These are phyloP conservation scores for Globisporangium paroecandrum DNA, from an alignment of 352 stramenopile genomes.

Conservation along the genomic window DNA sequence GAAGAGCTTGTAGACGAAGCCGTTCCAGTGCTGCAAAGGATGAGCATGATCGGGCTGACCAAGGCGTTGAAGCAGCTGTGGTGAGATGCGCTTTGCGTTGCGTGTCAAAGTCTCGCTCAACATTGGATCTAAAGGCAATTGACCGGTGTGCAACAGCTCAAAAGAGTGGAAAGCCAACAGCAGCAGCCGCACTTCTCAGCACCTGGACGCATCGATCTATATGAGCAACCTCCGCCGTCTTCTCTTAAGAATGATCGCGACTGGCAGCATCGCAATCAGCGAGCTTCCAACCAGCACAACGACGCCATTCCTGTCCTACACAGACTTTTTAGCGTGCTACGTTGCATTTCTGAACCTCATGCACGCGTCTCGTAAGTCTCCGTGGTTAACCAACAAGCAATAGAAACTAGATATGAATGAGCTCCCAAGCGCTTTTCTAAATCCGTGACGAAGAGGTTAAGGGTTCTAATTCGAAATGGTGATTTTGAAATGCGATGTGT, in stretches of 20 bases:
- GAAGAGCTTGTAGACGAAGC: slow-evolving; percentile 32
- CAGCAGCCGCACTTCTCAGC: background rate
- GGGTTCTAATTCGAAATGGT: background rate
- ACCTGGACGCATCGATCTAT: slow-evolving; percentile 6
- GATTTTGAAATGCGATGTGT: too few relatives aligned
- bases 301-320: slow-evolving; percentile 51
- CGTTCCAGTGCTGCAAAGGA: slow-evolving; percentile 15
- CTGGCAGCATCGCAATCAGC: slow-evolving; percentile 24
- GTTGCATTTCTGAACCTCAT: slow-evolving; percentile 39
- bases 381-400: background rate
- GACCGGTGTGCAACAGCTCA: slow-evolving; percentile 1
- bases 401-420: background rate
- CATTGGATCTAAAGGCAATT: background rate
- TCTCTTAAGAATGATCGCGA: slow-evolving; percentile 38
- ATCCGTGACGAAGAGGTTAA: background rate
- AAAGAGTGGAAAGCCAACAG: slow-evolving; percentile 20
- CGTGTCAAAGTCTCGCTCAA: background rate
- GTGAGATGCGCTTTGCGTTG: slow-evolving; percentile 18
- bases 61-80: slow-evolving; percentile 44
- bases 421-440: background rate
- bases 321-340: slow-evolving; percentile 61
- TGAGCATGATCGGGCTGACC: slow-evolving; percentile 42
- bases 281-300: slow-evolving; percentile 29
- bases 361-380: slow-evolving; percentile 13
- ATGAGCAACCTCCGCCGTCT: slow-evolving; percentile 39